Evolutionary conservation across 176 grass and related monocot species (phyloP), one percentile per base, ranked within the genome.

Genomic region (Avena insularis): DNA sequence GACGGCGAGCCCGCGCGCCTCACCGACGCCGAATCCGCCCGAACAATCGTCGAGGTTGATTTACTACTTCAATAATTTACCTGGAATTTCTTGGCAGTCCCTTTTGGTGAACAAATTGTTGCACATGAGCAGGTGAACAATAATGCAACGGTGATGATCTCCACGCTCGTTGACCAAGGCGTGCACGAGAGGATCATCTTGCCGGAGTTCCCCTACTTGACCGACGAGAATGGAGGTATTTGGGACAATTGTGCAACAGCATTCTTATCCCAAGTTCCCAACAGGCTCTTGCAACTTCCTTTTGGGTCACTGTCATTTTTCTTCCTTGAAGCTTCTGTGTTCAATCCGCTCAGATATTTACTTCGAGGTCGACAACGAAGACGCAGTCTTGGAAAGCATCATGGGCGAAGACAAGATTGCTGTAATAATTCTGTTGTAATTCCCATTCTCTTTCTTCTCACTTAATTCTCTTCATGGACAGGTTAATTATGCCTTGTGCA

Each of bases 141-240:
- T 82, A 98, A 95, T 84, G 91, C 93, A 9, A 87, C 91, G 47
- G 71, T 95, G 82, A 89, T 95, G 78, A 88, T 98, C 79, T 91
- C 93, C 48, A 79, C 62, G 54, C 87, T 96, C 25, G 69, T 92
- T 54, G 86, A 78, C 1, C 89, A 94, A 9, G 86, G 89, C 38
- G 78, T 92, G 23, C 88, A 94, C 9, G 91, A 91, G 83, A 87
- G 88, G 57, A 90, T 95, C 75, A 90, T 91, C 86, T 87, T 90
- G 63, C 71, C 84, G 68, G 91, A 95, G 45, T 87, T 98, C 56
- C 90, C 91, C 35, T 98, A 95, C 83, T 88, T 93, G 69, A 98
- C 96, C 45, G 96, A 98, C 79, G 93, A 98, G 84, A 91, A 94
- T 76, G 96, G 93, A 94, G 93, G 96, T 98, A 90, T 46, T 84